Evolutionary conservation across 2,329 filamentous ascomycete species (phyloP).

Genomic region (Bimuria novae-zelandiae): DNA sequence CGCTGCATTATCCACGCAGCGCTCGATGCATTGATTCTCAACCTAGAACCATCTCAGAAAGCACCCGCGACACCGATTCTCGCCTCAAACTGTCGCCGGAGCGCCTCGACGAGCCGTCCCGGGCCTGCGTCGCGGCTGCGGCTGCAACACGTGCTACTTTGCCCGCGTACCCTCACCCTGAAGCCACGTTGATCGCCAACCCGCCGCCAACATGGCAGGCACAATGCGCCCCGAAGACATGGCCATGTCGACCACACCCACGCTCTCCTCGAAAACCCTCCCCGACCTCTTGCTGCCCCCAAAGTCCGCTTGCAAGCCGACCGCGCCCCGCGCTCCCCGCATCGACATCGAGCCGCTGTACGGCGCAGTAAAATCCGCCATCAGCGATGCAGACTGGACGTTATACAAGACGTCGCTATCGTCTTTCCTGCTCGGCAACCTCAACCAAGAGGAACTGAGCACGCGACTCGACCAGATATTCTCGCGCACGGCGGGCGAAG

Average conservation of each 20-base stretch:
- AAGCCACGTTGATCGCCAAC: not conserved
- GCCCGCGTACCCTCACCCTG: not conserved
- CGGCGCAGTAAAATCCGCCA: slow-evolving; percentile 62
- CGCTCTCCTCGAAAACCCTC: slow-evolving; percentile 40
- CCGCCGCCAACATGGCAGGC: slow-evolving; percentile 40
- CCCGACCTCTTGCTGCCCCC: slow-evolving; percentile 27
- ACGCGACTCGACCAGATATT: slow-evolving; percentile 61
- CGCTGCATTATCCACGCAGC: slow-evolving; percentile 24
- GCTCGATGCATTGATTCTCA: slow-evolving; percentile 12
- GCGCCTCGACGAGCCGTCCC: not conserved
- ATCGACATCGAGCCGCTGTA: slow-evolving; percentile 68
- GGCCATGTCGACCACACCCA: slow-evolving; percentile 40
- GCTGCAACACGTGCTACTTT: slow-evolving; percentile 2
- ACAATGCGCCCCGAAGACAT: slow-evolving; percentile 46
- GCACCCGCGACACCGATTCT: slow-evolving; percentile 19
- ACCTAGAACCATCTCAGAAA: slow-evolving; percentile 18
- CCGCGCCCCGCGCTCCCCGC: slow-evolving; percentile 59
- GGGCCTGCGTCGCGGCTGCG: slow-evolving; percentile 1
- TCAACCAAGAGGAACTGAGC: slow-evolving; percentile 65
- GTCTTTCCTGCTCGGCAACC: slow-evolving; percentile 62
- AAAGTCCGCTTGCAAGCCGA: slow-evolving; percentile 56
- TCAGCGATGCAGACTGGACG: slow-evolving; percentile 62
- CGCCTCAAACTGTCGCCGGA: not conserved
- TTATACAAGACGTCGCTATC: slow-evolving; percentile 64
- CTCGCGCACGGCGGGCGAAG: not conserved